These are phyloP conservation scores for Quercus lobata DNA, from an alignment of 331 rosid species.

Conservation along the genomic window DNA sequence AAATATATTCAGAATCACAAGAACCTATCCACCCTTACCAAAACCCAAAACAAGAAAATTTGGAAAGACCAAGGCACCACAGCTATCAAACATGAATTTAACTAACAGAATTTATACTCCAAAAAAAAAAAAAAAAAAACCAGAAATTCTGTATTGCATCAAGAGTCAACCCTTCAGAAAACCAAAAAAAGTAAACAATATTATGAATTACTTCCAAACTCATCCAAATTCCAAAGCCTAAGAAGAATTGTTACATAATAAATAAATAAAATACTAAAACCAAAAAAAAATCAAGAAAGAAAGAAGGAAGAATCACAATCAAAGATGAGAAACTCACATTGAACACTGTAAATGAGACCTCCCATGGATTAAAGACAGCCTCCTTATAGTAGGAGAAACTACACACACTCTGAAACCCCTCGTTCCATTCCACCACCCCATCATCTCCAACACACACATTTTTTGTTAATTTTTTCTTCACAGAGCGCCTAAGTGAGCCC, in stretches of 20 bases:
- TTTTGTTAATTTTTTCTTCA: conserved; percentile 62
- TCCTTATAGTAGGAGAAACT: conserved; percentile 61
- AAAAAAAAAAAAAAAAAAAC: not conserved
- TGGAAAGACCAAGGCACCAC: not conserved
- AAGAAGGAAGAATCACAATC: not conserved
- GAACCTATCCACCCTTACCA: not conserved
- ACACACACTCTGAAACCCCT: conserved; percentile 62
- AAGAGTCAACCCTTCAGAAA: not conserved
- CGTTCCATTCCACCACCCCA: conserved; percentile 68
- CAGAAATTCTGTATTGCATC: not conserved
- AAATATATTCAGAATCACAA: not conserved
- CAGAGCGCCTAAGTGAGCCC: conserved; percentile 69
- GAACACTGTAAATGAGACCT: conserved; percentile 80
- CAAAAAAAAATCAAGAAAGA: not conserved
- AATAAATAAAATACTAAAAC: no score
- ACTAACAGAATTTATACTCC: not conserved
- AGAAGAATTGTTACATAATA: conserved; percentile 2
- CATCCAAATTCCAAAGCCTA: not conserved
- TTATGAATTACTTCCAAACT: not conserved
- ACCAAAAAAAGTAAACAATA: not conserved
- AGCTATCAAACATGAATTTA: not conserved
- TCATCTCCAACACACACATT: conserved; percentile 30
- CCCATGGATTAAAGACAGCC: conserved; percentile 92
- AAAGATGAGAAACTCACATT: conserved; percentile 42
- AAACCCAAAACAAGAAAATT: not conserved